Conservation (phyloP, 2,329 filamentous ascomycete species). For the Chaetoscypha palmicola region DNA sequence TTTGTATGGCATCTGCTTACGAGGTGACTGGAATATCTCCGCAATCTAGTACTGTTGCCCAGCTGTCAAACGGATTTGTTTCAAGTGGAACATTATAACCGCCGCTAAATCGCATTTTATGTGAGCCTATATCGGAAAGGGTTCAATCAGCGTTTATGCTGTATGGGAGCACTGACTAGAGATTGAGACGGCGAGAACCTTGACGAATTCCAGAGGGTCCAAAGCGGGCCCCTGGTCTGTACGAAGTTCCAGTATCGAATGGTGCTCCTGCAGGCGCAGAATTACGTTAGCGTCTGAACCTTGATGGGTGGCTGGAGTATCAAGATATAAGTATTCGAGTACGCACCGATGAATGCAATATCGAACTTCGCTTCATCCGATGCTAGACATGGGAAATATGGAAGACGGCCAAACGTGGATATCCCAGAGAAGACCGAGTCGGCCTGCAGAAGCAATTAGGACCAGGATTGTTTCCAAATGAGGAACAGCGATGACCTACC, state of each 20-base stretch:
- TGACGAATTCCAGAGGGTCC: conserved; percentile 80
- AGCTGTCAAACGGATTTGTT: conserved; percentile 75
- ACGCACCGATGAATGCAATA: conserved; percentile 73
- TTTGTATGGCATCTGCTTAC: conserved; percentile 41
- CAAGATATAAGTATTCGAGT: conserved; percentile 4
- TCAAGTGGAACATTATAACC: conserved; percentile 79
- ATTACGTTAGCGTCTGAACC: conserved; percentile 8
- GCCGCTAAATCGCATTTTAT: conserved; percentile 50
- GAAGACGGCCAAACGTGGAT: conserved; percentile 73
- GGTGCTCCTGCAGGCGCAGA: conserved; percentile 56
- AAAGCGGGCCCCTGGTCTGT: conserved; percentile 76
- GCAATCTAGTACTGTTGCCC: conserved; percentile 75
- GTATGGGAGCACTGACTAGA: conserved; percentile 58
- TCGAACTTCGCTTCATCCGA: conserved; percentile 66
- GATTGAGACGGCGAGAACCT: conserved; percentile 76
- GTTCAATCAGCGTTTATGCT: conserved; percentile 22
- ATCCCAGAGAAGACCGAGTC: conserved; percentile 87
- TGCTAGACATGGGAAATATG: conserved; percentile 70
- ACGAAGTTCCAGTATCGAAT: conserved; percentile 81
- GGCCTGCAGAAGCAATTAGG: conserved; percentile 53
- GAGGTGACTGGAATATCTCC: conserved; percentile 81
- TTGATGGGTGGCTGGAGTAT: conserved; percentile 4
- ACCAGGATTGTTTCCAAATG: too few species aligned
- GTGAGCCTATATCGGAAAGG: conserved; percentile 31
- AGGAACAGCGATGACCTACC: conserved; percentile 40